These are phyloP conservation scores for Yarrowia divulgata DNA, from an alignment of 805 yeast species.

Conservation along the genomic window DNA sequence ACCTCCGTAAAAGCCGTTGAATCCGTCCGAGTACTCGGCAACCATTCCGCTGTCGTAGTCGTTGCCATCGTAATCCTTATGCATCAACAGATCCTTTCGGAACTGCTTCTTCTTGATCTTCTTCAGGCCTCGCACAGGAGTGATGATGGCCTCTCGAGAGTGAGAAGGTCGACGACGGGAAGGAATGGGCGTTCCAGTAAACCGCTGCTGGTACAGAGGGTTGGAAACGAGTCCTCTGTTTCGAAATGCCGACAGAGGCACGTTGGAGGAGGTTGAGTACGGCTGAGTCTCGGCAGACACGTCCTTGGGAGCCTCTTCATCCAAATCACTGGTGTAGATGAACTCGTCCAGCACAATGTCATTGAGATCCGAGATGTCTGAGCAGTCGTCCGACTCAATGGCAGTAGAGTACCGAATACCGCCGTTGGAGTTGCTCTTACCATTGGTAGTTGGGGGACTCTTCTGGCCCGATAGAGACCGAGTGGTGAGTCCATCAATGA, in stretches of 20 bases:
- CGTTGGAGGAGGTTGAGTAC: constrained; percentile 50
- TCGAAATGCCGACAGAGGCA: constrained; percentile 90
- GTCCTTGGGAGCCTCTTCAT: constrained; percentile 54
- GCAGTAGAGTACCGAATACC: constrained; percentile 42
- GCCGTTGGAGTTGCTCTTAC: constrained; percentile 7
- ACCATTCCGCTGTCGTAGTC: constrained; percentile 35
- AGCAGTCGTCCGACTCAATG: constrained; percentile 38
- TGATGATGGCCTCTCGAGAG: constrained; percentile 46
- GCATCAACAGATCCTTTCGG: constrained; percentile 33
- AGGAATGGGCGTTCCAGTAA: constrained; percentile 27
- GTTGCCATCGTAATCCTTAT: constrained; percentile 38
- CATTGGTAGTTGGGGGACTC: constrained; percentile 42
- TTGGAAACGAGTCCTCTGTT: constrained; percentile 64
- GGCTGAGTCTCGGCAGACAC: constrained; percentile 46
- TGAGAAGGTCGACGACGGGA: constrained; percentile 37
- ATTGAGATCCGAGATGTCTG: constrained; percentile 50
- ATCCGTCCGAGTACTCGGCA: constrained; percentile 24
- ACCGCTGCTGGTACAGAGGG: constrained; percentile 34
- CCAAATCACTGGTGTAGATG: constrained; percentile 85
- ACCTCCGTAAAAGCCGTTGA: constrained; percentile 34
- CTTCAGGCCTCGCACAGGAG: constrained; percentile 47
- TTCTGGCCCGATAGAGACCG: constrained; percentile 69
- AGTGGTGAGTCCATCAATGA: constrained; percentile 93
- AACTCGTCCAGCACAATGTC: constrained; percentile 76
- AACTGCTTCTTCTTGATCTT: constrained; percentile 42